A percentile compares a stretch with the other conserved stretches of the same genome.
phyloP scores from a whole-genome alignment of 306 rosid genomes.

The Quillaja saponaria region DNA sequence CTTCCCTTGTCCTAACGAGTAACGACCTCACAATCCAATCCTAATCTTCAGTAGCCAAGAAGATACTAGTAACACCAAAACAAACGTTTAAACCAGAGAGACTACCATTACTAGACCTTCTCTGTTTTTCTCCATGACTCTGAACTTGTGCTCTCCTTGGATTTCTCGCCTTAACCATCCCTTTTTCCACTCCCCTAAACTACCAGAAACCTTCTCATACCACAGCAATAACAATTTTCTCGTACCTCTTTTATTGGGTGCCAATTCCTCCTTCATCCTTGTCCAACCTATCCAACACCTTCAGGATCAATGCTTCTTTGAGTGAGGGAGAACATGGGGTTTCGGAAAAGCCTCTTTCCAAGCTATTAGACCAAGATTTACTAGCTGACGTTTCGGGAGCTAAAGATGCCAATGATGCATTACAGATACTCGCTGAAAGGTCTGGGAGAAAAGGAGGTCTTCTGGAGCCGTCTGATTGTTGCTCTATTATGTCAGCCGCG shows the following conservation, averaged over 20 bases:
- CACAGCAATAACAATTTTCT: slow-evolving; percentile 12
- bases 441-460: slow-evolving; percentile 42
- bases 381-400: slow-evolving; percentile 42
- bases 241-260: slow-evolving; percentile 23
- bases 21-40: slow-evolving; percentile 60
- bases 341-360: slow-evolving; percentile 41
- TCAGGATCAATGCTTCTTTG: slow-evolving; percentile 47
- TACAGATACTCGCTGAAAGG: slow-evolving; percentile 50
- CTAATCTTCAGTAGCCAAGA: slow-evolving; percentile 38
- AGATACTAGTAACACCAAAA: background rate
- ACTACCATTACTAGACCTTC: background rate
- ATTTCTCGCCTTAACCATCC: slow-evolving; percentile 44
- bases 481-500: slow-evolving; percentile 61
- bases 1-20: no score
- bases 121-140: slow-evolving; percentile 44
- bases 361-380: slow-evolving; percentile 47
- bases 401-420: slow-evolving; percentile 59
- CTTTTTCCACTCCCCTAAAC: slow-evolving; percentile 36
- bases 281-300: slow-evolving; percentile 25
- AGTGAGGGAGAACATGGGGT: slow-evolving; percentile 51
- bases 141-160: slow-evolving; percentile 51
- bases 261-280: slow-evolving; percentile 32
- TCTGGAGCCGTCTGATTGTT: slow-evolving; percentile 55
- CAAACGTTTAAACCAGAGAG: background rate
- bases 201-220: slow-evolving; percentile 21